A percentile compares a stretch with the other conserved stretches of the same genome.
phyloP scores from a whole-genome alignment of 352 stramenopile species.

The Globisporangium middletonii region DNA sequence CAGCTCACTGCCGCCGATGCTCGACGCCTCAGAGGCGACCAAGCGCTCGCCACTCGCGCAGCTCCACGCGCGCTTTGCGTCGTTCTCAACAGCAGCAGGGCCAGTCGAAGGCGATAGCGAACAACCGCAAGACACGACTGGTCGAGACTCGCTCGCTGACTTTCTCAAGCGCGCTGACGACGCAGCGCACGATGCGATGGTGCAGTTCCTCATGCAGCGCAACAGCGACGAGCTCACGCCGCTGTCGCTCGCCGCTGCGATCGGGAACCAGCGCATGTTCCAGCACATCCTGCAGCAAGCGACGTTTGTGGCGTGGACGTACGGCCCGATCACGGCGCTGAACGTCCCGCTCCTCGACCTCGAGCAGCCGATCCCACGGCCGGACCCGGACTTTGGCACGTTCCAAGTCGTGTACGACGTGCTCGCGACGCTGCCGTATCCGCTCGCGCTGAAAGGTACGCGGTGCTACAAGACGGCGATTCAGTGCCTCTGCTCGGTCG shows the following conservation, averaged over 20 bases:
- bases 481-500: constrained; percentile 50
- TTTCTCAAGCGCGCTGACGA: constrained; percentile 31
- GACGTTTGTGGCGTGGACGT: constrained; percentile 43
- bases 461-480: constrained; percentile 39
- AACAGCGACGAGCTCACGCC: constrained; percentile 50
- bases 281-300: constrained; percentile 45
- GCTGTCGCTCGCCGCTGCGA: constrained; percentile 46
- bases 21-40: not conserved
- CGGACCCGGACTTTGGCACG: constrained; percentile 12
- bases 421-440: constrained; percentile 19
- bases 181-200: constrained; percentile 23
- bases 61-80: constrained; percentile 1
- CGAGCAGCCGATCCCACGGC: constrained; percentile 33
- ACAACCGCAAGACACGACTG: not conserved
- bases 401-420: constrained; percentile 20
- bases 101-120: not conserved
- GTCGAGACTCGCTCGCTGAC: constrained; percentile 15
- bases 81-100: not conserved
- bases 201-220: constrained; percentile 34
- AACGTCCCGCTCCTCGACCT: constrained; percentile 49
- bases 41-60: not conserved
- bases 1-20: not conserved
- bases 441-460: constrained; percentile 27
- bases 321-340: constrained; percentile 45
- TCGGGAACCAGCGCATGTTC: constrained; percentile 50